phyloP scores from a whole-genome alignment of 768 basidiomycete genomes.

The Leccinum sublutescens region DNA sequence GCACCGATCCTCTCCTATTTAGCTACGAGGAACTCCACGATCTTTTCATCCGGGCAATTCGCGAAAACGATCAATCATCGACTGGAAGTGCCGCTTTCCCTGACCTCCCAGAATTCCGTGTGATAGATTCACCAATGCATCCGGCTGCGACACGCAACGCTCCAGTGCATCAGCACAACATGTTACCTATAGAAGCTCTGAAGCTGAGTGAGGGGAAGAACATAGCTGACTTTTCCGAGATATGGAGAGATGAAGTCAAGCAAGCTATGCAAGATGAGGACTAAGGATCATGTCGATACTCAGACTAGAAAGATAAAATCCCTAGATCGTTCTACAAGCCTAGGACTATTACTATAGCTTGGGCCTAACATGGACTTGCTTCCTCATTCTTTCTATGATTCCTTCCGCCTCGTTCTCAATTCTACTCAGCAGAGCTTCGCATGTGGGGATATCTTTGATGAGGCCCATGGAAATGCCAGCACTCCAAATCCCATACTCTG shows the following conservation, averaged over 20 bases:
- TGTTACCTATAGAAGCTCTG: slow-evolving; percentile 90
- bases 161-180: slow-evolving; percentile 81
- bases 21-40: slow-evolving; percentile 69
- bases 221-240: slow-evolving; percentile 69
- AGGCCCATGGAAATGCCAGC: slow-evolving; percentile 65
- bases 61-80: neutral
- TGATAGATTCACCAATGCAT: slow-evolving; percentile 74
- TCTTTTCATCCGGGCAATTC: slow-evolving; percentile 27
- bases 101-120: slow-evolving; percentile 47
- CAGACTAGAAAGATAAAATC: neutral
- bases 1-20: slow-evolving; percentile 88
- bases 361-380: slow-evolving; percentile 15
- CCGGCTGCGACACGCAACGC: slow-evolving; percentile 64
- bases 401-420: slow-evolving; percentile 78
- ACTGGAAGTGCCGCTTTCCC: neutral
- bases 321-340: neutral
- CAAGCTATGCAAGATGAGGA: slow-evolving; percentile 27
- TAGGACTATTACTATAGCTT: slow-evolving; percentile 18
- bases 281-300: neutral
- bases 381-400: slow-evolving; percentile 51
- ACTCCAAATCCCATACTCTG: slow-evolving; percentile 86
- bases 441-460: slow-evolving; percentile 84
- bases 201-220: slow-evolving; percentile 69
- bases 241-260: slow-evolving; percentile 57
- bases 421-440: slow-evolving; percentile 61